phyloP scores from a whole-genome alignment of 2,329 filamentous ascomycete species.

The Madurella mycetomatis region DNA sequence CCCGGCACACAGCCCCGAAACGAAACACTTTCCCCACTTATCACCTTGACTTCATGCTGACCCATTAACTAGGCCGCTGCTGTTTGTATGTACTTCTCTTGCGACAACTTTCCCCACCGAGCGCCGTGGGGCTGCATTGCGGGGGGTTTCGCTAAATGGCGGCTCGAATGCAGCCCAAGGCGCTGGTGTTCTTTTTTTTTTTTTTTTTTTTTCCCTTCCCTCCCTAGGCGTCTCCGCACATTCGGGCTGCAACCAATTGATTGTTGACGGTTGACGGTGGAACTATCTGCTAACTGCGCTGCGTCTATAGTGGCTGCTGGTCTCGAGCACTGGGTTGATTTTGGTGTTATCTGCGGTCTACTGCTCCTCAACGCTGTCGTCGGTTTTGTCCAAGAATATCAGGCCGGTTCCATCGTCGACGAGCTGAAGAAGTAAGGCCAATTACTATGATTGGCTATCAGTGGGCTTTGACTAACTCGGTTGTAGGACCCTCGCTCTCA shows the following conservation, averaged over 20 bases:
- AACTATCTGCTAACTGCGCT: slow-evolving; percentile 22
- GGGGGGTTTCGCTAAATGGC: neutral
- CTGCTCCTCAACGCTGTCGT: slow-evolving; percentile 80
- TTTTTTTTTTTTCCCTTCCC: no score
- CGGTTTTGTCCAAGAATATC: slow-evolving; percentile 85
- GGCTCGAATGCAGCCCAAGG: slow-evolving; percentile 11
- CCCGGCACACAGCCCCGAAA: slow-evolving; percentile 20
- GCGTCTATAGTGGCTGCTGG: slow-evolving; percentile 65
- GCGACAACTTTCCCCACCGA: slow-evolving; percentile 8
- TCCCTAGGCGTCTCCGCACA: neutral
- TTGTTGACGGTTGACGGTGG: slow-evolving; percentile 4
- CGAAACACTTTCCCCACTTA: slow-evolving; percentile 23
- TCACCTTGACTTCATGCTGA: slow-evolving; percentile 19
- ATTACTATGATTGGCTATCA: neutral
- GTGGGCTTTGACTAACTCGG: slow-evolving; percentile 5
- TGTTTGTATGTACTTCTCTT: slow-evolving; percentile 26
- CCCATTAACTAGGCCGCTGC: slow-evolving; percentile 31
- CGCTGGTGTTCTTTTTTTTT: slow-evolving; percentile 22
- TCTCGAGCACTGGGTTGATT: slow-evolving; percentile 87
- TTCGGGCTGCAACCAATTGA: slow-evolving; percentile 15
- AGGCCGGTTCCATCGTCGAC: slow-evolving; percentile 85
- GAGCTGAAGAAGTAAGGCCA: slow-evolving; percentile 70
- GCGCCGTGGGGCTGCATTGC: slow-evolving; percentile 7
- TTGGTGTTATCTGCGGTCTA: slow-evolving; percentile 82
- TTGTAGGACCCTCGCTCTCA: slow-evolving; percentile 66